phyloP scores from a whole-genome alignment of 768 basidiomycete species.

The Daedalea quercina region DNA sequence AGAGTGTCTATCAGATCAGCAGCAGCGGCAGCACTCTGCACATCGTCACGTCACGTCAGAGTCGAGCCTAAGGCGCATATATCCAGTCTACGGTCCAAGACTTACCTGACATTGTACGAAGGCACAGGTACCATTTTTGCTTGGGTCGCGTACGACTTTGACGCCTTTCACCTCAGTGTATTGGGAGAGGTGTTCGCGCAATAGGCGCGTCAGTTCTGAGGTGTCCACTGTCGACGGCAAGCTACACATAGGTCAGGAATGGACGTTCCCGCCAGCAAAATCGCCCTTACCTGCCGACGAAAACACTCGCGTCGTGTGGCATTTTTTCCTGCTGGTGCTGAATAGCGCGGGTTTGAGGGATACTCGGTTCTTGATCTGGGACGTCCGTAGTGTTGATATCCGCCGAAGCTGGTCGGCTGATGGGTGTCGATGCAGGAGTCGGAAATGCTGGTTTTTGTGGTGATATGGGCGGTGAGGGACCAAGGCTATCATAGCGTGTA shows the following conservation, averaged over 20 bases:
- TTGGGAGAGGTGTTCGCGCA: slow-evolving; percentile 61
- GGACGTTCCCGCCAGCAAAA: slow-evolving; percentile 2
- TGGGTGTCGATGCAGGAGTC: slow-evolving; percentile 7
- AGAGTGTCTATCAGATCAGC: slow-evolving; percentile 53
- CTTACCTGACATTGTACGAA: slow-evolving; percentile 82
- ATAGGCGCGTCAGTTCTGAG: slow-evolving; percentile 49
- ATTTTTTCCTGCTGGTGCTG: slow-evolving; percentile 30
- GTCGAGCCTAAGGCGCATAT: neutral
- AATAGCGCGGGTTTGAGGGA: neutral
- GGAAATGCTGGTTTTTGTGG: slow-evolving; percentile 25
- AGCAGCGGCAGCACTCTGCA: slow-evolving; percentile 53
- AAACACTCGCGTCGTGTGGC: slow-evolving; percentile 74
- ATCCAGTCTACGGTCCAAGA: neutral
- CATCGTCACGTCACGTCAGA: neutral
- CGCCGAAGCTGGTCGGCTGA: slow-evolving; percentile 12
- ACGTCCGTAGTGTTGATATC: neutral
- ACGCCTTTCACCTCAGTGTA: slow-evolving; percentile 61
- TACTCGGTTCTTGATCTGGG: neutral
- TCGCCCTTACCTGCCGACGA: slow-evolving; percentile 65
- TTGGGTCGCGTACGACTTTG: slow-evolving; percentile 60
- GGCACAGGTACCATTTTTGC: slow-evolving; percentile 73
- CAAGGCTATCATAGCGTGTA: slow-evolving; percentile 64
- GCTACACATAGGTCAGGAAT: slow-evolving; percentile 31
- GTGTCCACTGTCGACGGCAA: slow-evolving; percentile 66
- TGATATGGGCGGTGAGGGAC: slow-evolving; percentile 41